Base-by-base conservation (phyloP, 306 rosid genomes). In the Medicago ruthenica region DNA sequence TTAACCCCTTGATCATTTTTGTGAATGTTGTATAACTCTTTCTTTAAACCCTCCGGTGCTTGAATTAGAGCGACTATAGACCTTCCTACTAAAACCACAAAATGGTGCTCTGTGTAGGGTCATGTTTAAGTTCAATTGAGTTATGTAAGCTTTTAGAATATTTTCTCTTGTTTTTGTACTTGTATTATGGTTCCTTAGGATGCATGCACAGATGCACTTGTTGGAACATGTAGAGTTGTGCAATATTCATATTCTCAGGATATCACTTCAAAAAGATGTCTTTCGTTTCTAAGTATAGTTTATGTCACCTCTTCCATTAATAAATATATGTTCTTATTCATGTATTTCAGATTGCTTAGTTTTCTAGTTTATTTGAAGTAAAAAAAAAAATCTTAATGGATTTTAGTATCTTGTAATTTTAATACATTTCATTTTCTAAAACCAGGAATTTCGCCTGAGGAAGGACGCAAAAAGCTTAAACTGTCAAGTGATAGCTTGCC, bases 381-480 rank as follows among this genome's bases (percentile, higher is more conserved):
- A 44, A 27, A 22, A 41, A 51, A 42, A 27, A 3, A 3, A 27
- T n/a, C 42, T 62, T 44, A 1, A 63, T 42, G 78, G 45, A 20
- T 53, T 47, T 71, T 55, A 54, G 12, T 55, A 55, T 45, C 17
- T 31, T 27, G 12, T 66, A 9, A 12, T 39, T 47, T 37, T 66
- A 16, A 36, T 39, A 37, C 11, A 36, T 16, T 59, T 75, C 51
- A 11, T 82, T 79, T 79, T 50, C 51, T 83, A 7, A 34, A 34
- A 34, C 31, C 87, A 89, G 94, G 85, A 47, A 69, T 81, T 59
- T 62, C 73, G 71, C 59, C 77, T 15, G 72, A 44, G 20, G 85
- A 60, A 42, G 80, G 76, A 55, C 70, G 67, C 78, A 95, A 92
- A 79, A 84, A 18, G 16, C 27, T 9, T n/a, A 64, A 64, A 11